A percentile compares a stretch with the other conserved stretches of the same genome.
Conservation (phyloP, 768 basidiomycete species). For the Podaxis pistillaris region DNA sequence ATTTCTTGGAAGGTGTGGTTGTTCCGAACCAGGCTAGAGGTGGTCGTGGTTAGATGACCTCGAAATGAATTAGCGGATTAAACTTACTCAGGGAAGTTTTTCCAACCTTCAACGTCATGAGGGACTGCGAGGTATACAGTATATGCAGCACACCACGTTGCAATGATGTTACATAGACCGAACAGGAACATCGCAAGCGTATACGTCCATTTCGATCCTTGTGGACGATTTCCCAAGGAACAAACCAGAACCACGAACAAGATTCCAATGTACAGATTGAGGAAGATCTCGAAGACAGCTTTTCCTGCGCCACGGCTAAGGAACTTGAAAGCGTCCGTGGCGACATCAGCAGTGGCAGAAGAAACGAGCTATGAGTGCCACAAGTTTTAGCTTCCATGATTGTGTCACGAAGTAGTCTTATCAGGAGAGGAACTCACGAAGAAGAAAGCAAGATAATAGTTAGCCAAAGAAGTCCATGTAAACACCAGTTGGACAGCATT, state of each 20-base stretch:
- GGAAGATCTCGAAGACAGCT: conserved; percentile 76
- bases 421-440: conserved; percentile 56
- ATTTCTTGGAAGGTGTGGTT: conserved; percentile 82
- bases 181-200: conserved; percentile 73
- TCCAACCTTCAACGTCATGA: conserved; percentile 73
- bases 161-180: conserved; percentile 74
- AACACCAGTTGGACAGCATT: conserved; percentile 88
- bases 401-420: not conserved
- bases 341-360: conserved; percentile 62
- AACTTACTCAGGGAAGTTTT: conserved; percentile 64
- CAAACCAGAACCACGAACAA: conserved; percentile 82
- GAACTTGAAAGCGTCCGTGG: conserved; percentile 78
- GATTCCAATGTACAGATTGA: conserved; percentile 78
- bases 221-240: conserved; percentile 90
- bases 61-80: conserved; percentile 10
- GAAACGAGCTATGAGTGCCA: conserved; percentile 60
- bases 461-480: conserved; percentile 91
- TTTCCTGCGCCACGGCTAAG: conserved; percentile 68
- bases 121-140: conserved; percentile 86
- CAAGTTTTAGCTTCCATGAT: conserved; percentile 7
- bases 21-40: conserved; percentile 51
- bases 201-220: conserved; percentile 88
- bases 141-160: conserved; percentile 88
- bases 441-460: conserved; percentile 94
- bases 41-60: not conserved